Conservation (phyloP, 441 rosid species). For the Rhodomyrtus psidioides region DNA sequence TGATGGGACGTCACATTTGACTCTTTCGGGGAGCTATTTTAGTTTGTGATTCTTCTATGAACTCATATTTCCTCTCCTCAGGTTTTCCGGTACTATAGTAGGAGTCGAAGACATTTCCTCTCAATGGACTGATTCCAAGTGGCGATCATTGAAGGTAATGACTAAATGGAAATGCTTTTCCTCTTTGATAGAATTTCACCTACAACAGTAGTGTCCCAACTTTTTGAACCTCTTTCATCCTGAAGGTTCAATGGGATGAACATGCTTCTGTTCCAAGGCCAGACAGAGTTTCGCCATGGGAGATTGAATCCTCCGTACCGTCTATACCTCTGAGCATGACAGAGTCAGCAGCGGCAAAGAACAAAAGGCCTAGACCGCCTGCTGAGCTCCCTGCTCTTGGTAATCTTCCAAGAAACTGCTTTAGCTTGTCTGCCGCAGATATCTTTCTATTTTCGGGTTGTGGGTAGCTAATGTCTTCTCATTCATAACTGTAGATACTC, state of each 20-base stretch:
- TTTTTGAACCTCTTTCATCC: slow-evolving; percentile 6
- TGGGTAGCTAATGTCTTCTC: background rate
- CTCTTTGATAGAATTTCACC: background rate
- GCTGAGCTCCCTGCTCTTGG: slow-evolving; percentile 37
- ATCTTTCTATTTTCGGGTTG: slow-evolving; percentile 1
- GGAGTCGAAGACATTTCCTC: slow-evolving; percentile 64
- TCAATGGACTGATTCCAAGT: slow-evolving; percentile 68
- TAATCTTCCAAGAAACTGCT: slow-evolving; percentile 6
- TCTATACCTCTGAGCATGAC: slow-evolving; percentile 28
- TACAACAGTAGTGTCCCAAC: background rate
- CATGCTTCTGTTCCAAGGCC: slow-evolving; percentile 65
- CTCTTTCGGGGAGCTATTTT: background rate
- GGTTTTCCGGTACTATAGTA: slow-evolving; percentile 75
- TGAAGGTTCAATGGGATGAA: slow-evolving; percentile 93
- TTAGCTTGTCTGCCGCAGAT: background rate
- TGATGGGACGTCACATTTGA: slow-evolving; percentile 6
- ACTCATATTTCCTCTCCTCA: slow-evolving; percentile 16
- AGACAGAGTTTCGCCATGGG: slow-evolving; percentile 92
- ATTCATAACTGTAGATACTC: slow-evolving; percentile 24
- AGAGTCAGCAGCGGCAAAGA: slow-evolving; percentile 37
- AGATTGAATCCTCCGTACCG: slow-evolving; percentile 60
- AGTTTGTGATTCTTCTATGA: background rate
- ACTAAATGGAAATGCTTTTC: background rate
- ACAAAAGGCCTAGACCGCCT: slow-evolving; percentile 60
- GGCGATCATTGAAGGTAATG: slow-evolving; percentile 87